Evolutionary conservation across 768 basidiomycete genomes (phyloP), one percentile per base, ranked within the genome.

Genomic region (Coprinopsis cinerea): DNA sequence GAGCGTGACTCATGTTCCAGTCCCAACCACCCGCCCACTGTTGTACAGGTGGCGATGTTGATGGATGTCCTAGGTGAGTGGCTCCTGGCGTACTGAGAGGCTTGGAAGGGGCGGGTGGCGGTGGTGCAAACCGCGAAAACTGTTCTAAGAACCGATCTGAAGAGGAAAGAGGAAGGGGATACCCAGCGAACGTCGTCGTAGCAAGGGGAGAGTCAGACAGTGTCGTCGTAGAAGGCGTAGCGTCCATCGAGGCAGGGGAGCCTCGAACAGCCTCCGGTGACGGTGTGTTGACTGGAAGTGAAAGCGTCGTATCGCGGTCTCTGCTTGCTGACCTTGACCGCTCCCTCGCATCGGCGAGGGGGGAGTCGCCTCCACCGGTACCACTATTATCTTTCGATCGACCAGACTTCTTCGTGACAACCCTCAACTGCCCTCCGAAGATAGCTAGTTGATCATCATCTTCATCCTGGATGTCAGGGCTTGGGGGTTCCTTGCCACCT

Each of bases 361-460:
- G n/a, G n/a, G n/a, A n/a, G n/a, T n/a, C n/a, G n/a, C n/a, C n/a
- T n/a, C n/a, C n/a, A n/a, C n/a, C n/a, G n/a, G 17, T 47, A 47
- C 51, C 59, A 64, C 17, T 46, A 56, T 52, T 60, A 59, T 37
- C 39, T 44, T 52, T n/a, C n/a, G n/a, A n/a, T n/a, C n/a, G n/a
- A n/a, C n/a, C n/a, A n/a, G n/a, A n/a, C n/a, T 58, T 70, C 51
- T 66, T 57, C 47, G 67, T 64, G 15, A 78, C 52, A 6, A 78
- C 66, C 24, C 70, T 67, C 47, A 69, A 73, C 57, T 78, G 76
- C 6, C 77, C 78, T 14, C 77, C 77, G 47, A 79, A 80, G 22
- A 80, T 75, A 5, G 76, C 76, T 2, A 80, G 65, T 50, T n/a
- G n/a, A n/a, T 77, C 75, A 51, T 76, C 67, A 44, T 73, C 70